These are phyloP conservation scores for Aphanomyces euteiches DNA, from an alignment of 352 stramenopile species.

Conservation along the genomic window DNA sequence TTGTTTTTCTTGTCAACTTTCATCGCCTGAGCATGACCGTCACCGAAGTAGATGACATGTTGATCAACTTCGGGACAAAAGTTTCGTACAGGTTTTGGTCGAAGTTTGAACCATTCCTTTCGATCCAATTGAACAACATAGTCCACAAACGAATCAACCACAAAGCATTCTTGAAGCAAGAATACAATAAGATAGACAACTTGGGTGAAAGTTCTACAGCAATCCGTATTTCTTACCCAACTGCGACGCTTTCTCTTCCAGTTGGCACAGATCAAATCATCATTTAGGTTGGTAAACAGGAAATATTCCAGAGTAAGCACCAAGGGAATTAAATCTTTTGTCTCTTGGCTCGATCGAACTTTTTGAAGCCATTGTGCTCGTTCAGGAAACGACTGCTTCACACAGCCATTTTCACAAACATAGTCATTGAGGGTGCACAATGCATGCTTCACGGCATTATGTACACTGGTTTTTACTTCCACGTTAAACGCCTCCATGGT, in stretches of 20 bases:
- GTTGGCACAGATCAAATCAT: conserved; percentile 58
- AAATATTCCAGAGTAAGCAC: conserved; percentile 59
- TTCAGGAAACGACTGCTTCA: conserved; percentile 34
- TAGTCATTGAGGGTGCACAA: background rate
- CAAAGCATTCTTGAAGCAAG: conserved; percentile 75
- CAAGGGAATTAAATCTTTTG: conserved; percentile 26
- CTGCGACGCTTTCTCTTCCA: conserved; percentile 75
- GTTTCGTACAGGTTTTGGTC: conserved; percentile 62
- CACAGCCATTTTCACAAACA: conserved; percentile 6
- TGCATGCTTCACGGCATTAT: background rate
- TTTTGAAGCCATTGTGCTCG: conserved; percentile 32
- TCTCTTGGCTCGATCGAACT: background rate
- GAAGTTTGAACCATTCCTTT: conserved; percentile 75
- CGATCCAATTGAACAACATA: conserved; percentile 61
- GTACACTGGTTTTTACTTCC: background rate
- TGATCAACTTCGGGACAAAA: conserved; percentile 71
- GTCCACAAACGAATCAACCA: conserved; percentile 78
- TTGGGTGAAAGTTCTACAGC: conserved; percentile 64
- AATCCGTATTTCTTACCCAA: conserved; percentile 62
- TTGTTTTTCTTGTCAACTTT: conserved; percentile 76
- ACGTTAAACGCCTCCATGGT: conserved; percentile 13
- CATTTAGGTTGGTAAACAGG: conserved; percentile 42
- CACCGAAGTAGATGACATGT: conserved; percentile 71
- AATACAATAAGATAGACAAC: conserved; percentile 62
- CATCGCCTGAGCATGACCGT: conserved; percentile 68